phyloP scores from a whole-genome alignment of 1,139 yeast genomes.

The Geotrichum europaeum region DNA sequence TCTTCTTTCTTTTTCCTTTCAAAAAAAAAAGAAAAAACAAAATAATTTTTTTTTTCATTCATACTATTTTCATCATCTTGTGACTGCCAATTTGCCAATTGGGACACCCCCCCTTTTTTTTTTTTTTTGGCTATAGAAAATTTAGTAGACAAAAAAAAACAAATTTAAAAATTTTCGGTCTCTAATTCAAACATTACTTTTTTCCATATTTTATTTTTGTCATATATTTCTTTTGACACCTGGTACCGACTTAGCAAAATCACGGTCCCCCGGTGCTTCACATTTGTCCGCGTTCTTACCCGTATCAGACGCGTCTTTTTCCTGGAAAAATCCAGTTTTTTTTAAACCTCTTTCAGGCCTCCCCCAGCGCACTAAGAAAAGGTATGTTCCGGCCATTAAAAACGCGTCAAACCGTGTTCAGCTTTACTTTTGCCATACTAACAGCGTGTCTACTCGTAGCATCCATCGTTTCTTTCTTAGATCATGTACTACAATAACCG shows the following conservation, averaged over 20 bases:
- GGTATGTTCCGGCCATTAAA: not conserved
- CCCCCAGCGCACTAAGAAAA: no score
- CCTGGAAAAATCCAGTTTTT: not conserved
- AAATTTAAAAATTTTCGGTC: not conserved
- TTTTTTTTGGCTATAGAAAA: not conserved
- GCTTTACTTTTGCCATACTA: not conserved
- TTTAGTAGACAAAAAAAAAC: not conserved
- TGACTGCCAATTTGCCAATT: no score
- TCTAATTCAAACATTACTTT: not conserved
- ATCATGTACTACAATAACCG: not conserved
- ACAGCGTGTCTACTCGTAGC: not conserved
- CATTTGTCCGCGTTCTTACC: not conserved
- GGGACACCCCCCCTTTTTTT: not conserved
- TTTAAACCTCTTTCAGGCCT: not conserved
- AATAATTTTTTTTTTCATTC: not conserved
- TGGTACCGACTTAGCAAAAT: not conserved
- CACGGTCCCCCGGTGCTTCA: not conserved
- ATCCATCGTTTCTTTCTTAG: not conserved
- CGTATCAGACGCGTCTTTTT: not conserved
- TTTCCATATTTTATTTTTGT: not conserved
- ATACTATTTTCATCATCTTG: no score
- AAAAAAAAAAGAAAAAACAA: constrained; percentile 1
- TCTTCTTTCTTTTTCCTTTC: not conserved
- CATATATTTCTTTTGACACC: not conserved
- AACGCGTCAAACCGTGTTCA: not conserved